A percentile compares a stretch with the other conserved stretches of the same genome.
These are phyloP conservation scores for Polyporus tsugae DNA, from an alignment of 1,284 basidiomycete species.

Conservation along the genomic window DNA sequence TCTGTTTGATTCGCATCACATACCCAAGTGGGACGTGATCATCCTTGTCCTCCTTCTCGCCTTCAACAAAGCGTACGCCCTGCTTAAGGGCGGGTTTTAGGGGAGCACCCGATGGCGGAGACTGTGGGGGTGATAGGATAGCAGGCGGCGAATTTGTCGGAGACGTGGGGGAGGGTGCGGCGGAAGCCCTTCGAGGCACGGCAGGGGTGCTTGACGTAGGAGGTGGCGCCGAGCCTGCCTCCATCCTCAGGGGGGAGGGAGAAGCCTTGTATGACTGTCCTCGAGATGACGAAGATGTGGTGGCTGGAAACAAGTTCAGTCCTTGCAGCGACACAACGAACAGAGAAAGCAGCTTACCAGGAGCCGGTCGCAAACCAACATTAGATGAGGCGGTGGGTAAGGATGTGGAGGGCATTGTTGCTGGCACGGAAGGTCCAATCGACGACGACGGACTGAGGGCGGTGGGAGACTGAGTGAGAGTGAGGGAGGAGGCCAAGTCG, in stretches of 20 bases:
- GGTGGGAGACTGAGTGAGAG: slow-evolving; percentile 24
- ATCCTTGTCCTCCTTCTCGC: slow-evolving; percentile 64
- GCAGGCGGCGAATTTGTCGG: slow-evolving; percentile 17
- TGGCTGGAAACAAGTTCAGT: slow-evolving; percentile 10
- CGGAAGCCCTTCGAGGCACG: slow-evolving; percentile 16
- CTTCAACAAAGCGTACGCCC: slow-evolving; percentile 75
- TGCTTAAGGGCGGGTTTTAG: slow-evolving; percentile 49
- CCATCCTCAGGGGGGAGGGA: slow-evolving; percentile 64
- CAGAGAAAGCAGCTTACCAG: slow-evolving; percentile 18
- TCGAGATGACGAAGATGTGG: slow-evolving; percentile 27
- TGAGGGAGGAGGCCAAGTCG: slow-evolving; percentile 27
- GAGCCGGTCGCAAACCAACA: slow-evolving; percentile 15
- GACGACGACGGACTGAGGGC: slow-evolving; percentile 26
- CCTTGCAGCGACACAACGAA: slow-evolving; percentile 15
- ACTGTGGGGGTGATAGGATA: slow-evolving; percentile 29
- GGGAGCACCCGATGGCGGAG: slow-evolving; percentile 20
- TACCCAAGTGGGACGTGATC: slow-evolving; percentile 74
- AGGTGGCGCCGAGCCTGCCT: slow-evolving; percentile 36
- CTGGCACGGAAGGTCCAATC: slow-evolving; percentile 23
- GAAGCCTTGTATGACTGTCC: slow-evolving; percentile 48
- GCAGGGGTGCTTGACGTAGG: slow-evolving; percentile 15
- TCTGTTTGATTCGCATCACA: slow-evolving; percentile 71
- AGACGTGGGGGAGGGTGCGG: slow-evolving; percentile 22
- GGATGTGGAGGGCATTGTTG: slow-evolving; percentile 11
- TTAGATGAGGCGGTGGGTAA: slow-evolving; percentile 8